A percentile compares a stretch with the other conserved stretches of the same genome.
Conservation (phyloP, 139 green algal genomes). For the Chlamydomonas incerta region DNA sequence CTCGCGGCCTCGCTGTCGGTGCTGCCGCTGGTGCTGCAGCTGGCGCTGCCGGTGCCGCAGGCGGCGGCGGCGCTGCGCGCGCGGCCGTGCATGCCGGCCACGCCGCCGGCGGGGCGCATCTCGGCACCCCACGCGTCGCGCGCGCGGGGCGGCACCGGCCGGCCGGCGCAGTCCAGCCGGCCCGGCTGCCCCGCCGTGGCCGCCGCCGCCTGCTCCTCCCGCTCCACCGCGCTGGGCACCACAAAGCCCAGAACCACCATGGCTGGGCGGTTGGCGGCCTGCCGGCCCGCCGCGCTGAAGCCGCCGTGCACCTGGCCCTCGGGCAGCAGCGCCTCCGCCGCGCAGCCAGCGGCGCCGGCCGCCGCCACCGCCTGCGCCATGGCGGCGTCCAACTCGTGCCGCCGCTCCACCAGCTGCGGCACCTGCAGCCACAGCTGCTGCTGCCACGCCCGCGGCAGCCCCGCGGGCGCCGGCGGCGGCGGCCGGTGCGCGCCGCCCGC, state of each 20-base stretch:
- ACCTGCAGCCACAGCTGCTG: no score
- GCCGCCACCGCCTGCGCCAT: background rate
- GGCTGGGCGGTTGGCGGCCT: background rate
- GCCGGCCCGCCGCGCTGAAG: background rate
- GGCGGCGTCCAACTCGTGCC: background rate
- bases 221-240: background rate
- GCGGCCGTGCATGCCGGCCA: background rate
- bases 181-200: no score
- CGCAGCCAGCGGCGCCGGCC: background rate
- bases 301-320: slow-evolving; percentile 19
- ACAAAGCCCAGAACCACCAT: slow-evolving; percentile 12
- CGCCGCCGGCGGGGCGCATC: background rate
- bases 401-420: background rate
- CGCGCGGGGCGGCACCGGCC: background rate
- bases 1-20: background rate
- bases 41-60: no score
- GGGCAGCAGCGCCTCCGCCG: no score
- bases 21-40: background rate
- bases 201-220: background rate
- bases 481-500: no score
- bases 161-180: background rate
- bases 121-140: background rate
- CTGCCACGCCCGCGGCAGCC: no score
- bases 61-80: background rate
- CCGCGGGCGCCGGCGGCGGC: no score